These are phyloP conservation scores for Dendrothele bispora DNA, from an alignment of 768 basidiomycete species.

Conservation along the genomic window DNA sequence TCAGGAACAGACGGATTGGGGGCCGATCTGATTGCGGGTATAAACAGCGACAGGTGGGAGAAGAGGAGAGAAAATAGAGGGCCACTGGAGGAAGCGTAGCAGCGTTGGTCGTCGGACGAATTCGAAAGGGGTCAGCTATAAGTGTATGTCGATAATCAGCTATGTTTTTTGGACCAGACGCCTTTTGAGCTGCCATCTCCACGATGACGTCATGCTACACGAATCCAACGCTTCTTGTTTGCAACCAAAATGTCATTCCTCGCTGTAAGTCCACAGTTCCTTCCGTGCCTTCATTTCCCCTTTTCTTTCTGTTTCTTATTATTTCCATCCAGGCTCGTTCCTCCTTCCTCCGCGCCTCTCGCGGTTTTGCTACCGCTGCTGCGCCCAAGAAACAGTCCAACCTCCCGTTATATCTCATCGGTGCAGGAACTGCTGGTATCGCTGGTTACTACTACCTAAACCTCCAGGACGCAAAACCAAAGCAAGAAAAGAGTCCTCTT, in stretches of 20 bases:
- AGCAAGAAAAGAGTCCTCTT: constrained; percentile 66
- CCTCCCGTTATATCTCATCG: constrained; percentile 47
- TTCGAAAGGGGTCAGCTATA: too few species aligned
- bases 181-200: background rate
- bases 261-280: constrained; percentile 38
- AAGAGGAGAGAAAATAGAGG: too few species aligned
- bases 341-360: background rate
- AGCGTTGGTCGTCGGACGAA: too few species aligned
- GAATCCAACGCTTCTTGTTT: too few species aligned
- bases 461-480: constrained; percentile 26
- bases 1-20: background rate
- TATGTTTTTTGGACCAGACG: background rate
- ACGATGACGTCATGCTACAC: constrained; percentile 2
- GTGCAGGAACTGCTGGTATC: constrained; percentile 43
- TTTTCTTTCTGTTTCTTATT: background rate
- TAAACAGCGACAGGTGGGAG: background rate
- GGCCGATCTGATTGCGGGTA: background rate
- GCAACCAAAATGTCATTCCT: constrained; percentile 45
- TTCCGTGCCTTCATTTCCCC: constrained; percentile 29
- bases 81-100: too few species aligned
- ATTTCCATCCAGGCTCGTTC: constrained; percentile 6
- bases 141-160: too few species aligned
- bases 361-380: constrained; percentile 33
- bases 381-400: constrained; percentile 48
- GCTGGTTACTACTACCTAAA: constrained; percentile 55